Conservation (phyloP, 2,329 filamentous ascomycete species). For the Monosporascus sp. region DNA sequence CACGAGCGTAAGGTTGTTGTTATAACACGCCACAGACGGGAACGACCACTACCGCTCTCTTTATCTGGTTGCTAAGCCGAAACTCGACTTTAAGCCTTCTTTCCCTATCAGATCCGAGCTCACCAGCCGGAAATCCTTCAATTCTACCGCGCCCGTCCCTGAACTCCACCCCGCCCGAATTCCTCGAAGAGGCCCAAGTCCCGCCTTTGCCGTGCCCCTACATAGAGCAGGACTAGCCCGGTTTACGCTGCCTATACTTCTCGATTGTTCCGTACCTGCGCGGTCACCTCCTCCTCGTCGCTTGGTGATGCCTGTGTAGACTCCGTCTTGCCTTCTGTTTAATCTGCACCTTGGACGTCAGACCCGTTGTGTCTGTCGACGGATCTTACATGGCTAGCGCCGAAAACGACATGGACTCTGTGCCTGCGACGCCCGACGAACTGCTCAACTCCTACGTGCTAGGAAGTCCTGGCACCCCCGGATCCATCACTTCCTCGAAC, state of each 20-base stretch:
- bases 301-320: not conserved
- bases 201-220: not conserved
- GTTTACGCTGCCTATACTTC: not conserved
- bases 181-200: not conserved
- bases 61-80: too few relatives aligned
- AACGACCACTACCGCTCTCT: not conserved
- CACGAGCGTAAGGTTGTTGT: too few relatives aligned
- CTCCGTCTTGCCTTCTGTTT: not conserved
- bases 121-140: not conserved
- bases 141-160: not conserved
- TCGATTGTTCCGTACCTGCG: not conserved
- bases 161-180: not conserved
- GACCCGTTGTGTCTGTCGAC: not conserved
- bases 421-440: slow-evolving; percentile 44
- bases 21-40: too few relatives aligned
- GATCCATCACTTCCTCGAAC: slow-evolving; percentile 42
- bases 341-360: not conserved
- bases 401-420: slow-evolving; percentile 24
- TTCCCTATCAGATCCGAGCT: not conserved
- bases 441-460: slow-evolving; percentile 27
- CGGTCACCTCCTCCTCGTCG: not conserved
- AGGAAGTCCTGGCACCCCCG: slow-evolving; percentile 37
- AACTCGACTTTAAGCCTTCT: not conserved
- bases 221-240: not conserved
- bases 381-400: slow-evolving; percentile 10